Evolutionary conservation across 371 early-diverging fungal genomes (phyloP).

Genomic region (Quaeritorhiza haematococci): DNA sequence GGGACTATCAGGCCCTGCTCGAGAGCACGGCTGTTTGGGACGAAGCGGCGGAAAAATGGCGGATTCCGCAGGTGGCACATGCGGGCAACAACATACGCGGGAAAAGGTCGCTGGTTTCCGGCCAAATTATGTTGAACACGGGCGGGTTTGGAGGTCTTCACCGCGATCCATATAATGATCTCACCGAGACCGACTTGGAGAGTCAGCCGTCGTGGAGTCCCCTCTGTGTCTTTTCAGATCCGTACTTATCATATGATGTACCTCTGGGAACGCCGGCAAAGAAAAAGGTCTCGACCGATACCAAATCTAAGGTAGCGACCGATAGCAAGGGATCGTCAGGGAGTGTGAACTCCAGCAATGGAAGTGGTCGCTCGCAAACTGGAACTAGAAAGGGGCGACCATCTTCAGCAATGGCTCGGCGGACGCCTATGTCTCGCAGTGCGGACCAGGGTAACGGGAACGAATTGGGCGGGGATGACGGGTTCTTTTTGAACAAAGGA

Average conservation of each 20-base stretch:
- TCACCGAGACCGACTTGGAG: slow-evolving; percentile 21
- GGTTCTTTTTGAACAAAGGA: background rate
- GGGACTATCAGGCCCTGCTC: slow-evolving; percentile 34
- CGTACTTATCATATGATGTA: slow-evolving; percentile 45
- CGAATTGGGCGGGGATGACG: slow-evolving; percentile 3
- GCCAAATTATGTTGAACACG: slow-evolving; percentile 13
- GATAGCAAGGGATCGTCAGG: no score
- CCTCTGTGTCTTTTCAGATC: slow-evolving; percentile 44
- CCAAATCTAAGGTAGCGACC: slow-evolving; percentile 18
- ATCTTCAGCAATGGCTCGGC: slow-evolving; percentile 1
- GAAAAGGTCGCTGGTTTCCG: slow-evolving; percentile 35
- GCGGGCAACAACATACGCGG: slow-evolving; percentile 54
- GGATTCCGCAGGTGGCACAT: slow-evolving; percentile 42
- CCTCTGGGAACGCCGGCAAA: slow-evolving; percentile 8
- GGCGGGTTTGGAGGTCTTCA: background rate
- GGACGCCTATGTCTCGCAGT: slow-evolving; percentile 4
- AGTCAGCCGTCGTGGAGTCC: slow-evolving; percentile 40
- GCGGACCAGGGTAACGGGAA: slow-evolving; percentile 5
- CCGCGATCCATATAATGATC: slow-evolving; percentile 7
- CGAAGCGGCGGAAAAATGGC: slow-evolving; percentile 52
- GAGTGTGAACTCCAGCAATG: slow-evolving; percentile 10
- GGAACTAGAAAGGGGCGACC: slow-evolving; percentile 11
- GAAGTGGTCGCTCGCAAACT: slow-evolving; percentile 2
- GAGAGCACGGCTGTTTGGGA: slow-evolving; percentile 47
- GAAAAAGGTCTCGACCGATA: background rate